Evolutionary conservation across 805 yeast species (phyloP).

Genomic region (Candida andamanensis): DNA sequence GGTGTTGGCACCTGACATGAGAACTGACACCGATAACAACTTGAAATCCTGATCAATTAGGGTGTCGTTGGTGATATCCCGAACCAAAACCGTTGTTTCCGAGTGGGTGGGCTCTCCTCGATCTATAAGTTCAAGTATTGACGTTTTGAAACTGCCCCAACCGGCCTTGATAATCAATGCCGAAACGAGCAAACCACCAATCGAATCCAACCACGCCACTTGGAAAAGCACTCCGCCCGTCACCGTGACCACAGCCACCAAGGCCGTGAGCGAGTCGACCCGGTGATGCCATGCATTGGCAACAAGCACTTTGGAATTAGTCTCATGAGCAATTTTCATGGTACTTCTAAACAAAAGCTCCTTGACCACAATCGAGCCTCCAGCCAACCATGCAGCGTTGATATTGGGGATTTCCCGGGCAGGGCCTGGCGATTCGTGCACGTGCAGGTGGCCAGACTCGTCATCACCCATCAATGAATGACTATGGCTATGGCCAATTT

Average conservation of each 20-base stretch:
- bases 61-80: conserved; percentile 31
- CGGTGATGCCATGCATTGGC: conserved; percentile 99
- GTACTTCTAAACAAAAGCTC: conserved; percentile 88
- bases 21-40: conserved; percentile 40
- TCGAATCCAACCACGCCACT: conserved; percentile 81
- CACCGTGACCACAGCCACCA: conserved; percentile 85
- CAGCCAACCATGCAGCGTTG: conserved; percentile 96
- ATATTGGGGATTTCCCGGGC: conserved; percentile 43
- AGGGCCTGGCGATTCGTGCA: conserved; percentile 21
- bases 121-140: conserved; percentile 77
- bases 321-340: conserved; percentile 65
- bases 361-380: conserved; percentile 79
- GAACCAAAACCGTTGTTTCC: conserved; percentile 42
- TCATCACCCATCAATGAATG: conserved; percentile 27
- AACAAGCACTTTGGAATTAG: conserved; percentile 82
- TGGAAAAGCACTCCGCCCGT: conserved; percentile 76
- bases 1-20: conserved; percentile 58
- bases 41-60: conserved; percentile 23
- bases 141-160: conserved; percentile 59
- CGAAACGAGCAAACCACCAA: conserved; percentile 88
- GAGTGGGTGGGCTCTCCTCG: conserved; percentile 52
- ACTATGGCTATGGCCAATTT: conserved; percentile 48
- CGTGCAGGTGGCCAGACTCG: conserved; percentile 11
- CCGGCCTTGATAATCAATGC: conserved; percentile 82
- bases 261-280: conserved; percentile 86